Conservation (phyloP, 2,329 filamentous ascomycete genomes). For the Gaeumannomyces sp. region DNA sequence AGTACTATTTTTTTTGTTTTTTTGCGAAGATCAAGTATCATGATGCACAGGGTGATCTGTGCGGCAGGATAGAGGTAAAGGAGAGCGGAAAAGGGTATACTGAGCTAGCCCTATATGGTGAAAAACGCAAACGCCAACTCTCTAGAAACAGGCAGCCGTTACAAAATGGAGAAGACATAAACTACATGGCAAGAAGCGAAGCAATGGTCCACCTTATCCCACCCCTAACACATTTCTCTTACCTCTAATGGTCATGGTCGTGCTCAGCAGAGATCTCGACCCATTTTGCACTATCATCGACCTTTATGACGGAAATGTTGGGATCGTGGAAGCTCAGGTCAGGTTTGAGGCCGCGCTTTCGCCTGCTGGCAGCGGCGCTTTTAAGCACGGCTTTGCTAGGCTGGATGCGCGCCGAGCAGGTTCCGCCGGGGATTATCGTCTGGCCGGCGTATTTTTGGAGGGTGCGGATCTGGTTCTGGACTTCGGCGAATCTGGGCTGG, state of each 20-base stretch:
- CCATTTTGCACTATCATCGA: background rate
- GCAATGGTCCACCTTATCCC: background rate
- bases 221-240: background rate
- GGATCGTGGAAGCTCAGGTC: background rate
- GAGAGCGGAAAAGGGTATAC: background rate
- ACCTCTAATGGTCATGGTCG: background rate
- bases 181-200: background rate
- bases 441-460: background rate
- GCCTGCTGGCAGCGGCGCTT: background rate
- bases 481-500: constrained; percentile 1
- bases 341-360: background rate
- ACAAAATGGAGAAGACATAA: background rate
- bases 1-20: too few relatives aligned
- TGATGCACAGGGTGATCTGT: too few relatives aligned
- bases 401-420: constrained; percentile 1
- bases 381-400: constrained; percentile 5
- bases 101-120: background rate
- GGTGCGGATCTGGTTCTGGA: constrained; percentile 5
- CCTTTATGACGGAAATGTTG: background rate
- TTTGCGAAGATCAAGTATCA: too few relatives aligned
- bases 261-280: background rate
- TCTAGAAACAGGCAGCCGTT: too few relatives aligned
- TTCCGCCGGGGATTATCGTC: background rate
- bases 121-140: too few relatives aligned
- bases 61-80: too few relatives aligned